A percentile compares a stretch with the other conserved stretches of the same genome.
These are phyloP conservation scores for Aspergillus ustus DNA, from an alignment of 2,329 filamentous ascomycete genomes.

Conservation along the genomic window DNA sequence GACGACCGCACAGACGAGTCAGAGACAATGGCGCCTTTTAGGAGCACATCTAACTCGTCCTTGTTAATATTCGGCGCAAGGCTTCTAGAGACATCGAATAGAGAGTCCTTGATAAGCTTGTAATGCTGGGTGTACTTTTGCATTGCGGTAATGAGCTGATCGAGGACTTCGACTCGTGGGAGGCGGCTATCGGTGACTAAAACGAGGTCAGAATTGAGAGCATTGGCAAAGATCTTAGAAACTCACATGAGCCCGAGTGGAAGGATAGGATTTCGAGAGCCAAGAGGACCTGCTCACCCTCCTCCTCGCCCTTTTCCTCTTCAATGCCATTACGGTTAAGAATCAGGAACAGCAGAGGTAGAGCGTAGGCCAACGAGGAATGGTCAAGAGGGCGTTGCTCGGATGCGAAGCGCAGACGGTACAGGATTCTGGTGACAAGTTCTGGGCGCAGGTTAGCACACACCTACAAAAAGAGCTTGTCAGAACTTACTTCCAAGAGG, in stretches of 20 bases:
- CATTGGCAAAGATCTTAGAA: neutral
- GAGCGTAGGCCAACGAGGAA: slow-evolving; percentile 82
- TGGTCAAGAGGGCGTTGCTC: slow-evolving; percentile 94
- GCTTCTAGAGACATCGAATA: slow-evolving; percentile 82
- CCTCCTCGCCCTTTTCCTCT: slow-evolving; percentile 69
- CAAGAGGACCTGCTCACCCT: slow-evolving; percentile 86
- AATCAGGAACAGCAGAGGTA: slow-evolving; percentile 80
- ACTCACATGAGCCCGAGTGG: slow-evolving; percentile 76
- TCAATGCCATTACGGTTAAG: slow-evolving; percentile 78
- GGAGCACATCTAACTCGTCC: slow-evolving; percentile 75
- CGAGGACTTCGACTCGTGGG: slow-evolving; percentile 75
- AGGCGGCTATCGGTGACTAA: slow-evolving; percentile 70
- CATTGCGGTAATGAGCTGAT: slow-evolving; percentile 78
- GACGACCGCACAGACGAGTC: slow-evolving; percentile 81
- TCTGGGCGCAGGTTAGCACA: slow-evolving; percentile 30
- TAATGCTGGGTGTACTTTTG: slow-evolving; percentile 90
- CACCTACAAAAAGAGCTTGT: neutral
- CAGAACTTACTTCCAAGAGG: slow-evolving; percentile 67
- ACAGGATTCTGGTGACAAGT: slow-evolving; percentile 85
- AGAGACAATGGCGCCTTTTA: slow-evolving; percentile 77
- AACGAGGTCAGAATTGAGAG: neutral
- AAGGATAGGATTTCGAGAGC: slow-evolving; percentile 87
- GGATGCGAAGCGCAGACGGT: slow-evolving; percentile 84
- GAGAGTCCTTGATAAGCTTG: slow-evolving; percentile 90
- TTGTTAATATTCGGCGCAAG: slow-evolving; percentile 78